Percentiles rank a stretch among this genome's conserved stretches.
phyloP scores from a whole-genome alignment of 1,284 basidiomycete genomes.

The Filobasidium uniguttulatum region DNA sequence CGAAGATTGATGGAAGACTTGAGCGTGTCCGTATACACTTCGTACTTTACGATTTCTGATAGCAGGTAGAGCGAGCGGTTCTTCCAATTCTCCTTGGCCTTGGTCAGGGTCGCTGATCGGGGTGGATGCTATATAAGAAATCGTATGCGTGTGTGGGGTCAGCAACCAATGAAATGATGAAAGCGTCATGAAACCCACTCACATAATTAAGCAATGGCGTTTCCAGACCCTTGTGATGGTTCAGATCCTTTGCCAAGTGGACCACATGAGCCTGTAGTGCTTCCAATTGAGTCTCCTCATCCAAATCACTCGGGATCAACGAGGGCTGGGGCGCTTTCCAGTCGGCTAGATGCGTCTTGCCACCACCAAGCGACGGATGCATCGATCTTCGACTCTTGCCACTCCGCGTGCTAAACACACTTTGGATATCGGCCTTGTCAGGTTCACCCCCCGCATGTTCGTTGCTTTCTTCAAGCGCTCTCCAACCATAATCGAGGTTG shows the following conservation, averaged over 20 bases:
- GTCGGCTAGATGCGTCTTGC: slow-evolving; percentile 39
- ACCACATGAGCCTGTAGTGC: slow-evolving; percentile 66
- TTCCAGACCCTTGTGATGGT: slow-evolving; percentile 68
- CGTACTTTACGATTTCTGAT: slow-evolving; percentile 87
- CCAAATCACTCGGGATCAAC: slow-evolving; percentile 65
- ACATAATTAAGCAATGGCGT: slow-evolving; percentile 72
- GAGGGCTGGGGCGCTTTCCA: slow-evolving; percentile 85
- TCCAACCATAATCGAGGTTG: slow-evolving; percentile 98
- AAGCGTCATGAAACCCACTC: slow-evolving; percentile 25
- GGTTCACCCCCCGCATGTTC: slow-evolving; percentile 51
- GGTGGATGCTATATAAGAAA: slow-evolving; percentile 53
- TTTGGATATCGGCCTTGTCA: slow-evolving; percentile 46
- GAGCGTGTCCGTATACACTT: slow-evolving; percentile 84
- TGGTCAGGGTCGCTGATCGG: slow-evolving; percentile 56
- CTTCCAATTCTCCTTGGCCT: slow-evolving; percentile 81
- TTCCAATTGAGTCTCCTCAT: slow-evolving; percentile 83
- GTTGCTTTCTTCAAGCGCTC: slow-evolving; percentile 32
- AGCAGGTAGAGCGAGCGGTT: slow-evolving; percentile 75
- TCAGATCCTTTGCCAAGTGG: slow-evolving; percentile 61
- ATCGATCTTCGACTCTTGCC: slow-evolving; percentile 12
- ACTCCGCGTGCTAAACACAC: slow-evolving; percentile 50
- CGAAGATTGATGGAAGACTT: slow-evolving; percentile 64
- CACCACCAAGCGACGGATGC: slow-evolving; percentile 5
- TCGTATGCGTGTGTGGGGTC: neutral
- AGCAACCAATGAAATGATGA: neutral